phyloP scores from a whole-genome alignment of 202 grass and related monocot species.

The Setaria italica region DNA sequence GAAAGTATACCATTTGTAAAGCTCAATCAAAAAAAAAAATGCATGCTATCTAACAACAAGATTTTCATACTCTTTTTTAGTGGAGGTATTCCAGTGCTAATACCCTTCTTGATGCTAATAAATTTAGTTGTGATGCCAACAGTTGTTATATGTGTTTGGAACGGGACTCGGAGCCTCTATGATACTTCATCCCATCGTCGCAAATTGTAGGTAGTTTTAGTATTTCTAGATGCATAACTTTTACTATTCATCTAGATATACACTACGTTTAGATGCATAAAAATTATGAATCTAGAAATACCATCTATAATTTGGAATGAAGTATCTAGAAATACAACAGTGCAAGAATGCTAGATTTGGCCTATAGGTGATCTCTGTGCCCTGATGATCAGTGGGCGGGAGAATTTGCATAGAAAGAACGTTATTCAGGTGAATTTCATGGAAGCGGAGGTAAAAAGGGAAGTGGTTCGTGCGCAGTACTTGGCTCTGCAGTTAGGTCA shows the following conservation, averaged over 20 bases:
- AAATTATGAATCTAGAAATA: too few relatives aligned
- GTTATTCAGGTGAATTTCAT: background rate
- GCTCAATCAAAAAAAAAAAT: background rate
- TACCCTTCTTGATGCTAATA: background rate
- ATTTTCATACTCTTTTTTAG: background rate
- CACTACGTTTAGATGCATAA: too few relatives aligned
- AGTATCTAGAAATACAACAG: background rate
- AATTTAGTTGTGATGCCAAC: background rate
- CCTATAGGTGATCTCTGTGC: background rate
- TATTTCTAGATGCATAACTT: too few relatives aligned
- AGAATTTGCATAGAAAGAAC: too few relatives aligned
- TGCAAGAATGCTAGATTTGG: background rate
- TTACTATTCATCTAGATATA: too few relatives aligned
- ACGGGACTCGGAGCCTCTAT: background rate
- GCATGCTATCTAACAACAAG: background rate
- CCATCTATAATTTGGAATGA: too few relatives aligned
- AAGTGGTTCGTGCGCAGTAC: too few relatives aligned
- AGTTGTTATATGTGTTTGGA: background rate
- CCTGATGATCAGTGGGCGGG: too few relatives aligned
- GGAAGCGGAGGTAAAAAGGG: background rate
- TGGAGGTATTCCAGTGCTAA: background rate
- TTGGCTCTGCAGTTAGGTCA: too few relatives aligned
- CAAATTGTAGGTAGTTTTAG: too few relatives aligned
- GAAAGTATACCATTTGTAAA: background rate
- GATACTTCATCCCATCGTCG: too few relatives aligned